phyloP scores from a whole-genome alignment of 2,329 filamentous ascomycete genomes.

The Fusarium sp. region DNA sequence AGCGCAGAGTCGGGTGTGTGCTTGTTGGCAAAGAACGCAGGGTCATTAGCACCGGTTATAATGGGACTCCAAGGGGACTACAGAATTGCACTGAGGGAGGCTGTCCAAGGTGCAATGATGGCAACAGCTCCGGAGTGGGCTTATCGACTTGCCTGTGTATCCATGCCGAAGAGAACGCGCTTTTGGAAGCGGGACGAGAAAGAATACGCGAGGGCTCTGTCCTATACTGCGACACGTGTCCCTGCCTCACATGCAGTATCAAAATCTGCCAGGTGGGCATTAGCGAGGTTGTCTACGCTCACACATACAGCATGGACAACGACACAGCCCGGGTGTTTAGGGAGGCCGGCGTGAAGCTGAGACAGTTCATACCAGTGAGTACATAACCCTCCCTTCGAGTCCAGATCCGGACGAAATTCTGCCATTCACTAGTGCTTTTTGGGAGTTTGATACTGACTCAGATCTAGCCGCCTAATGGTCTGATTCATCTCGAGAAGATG shows the following conservation, averaged over 20 bases:
- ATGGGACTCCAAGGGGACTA: constrained; percentile 91
- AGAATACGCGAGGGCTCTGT: constrained; percentile 84
- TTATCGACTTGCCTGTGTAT: constrained; percentile 92
- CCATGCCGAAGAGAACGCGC: constrained; percentile 97
- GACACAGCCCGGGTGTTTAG: constrained; percentile 84
- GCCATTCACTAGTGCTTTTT: background rate
- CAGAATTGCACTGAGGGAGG: constrained; percentile 93
- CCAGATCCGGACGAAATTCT: constrained; percentile 17
- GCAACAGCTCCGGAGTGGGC: constrained; percentile 73
- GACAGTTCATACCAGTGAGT: constrained; percentile 88
- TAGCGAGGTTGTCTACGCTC: constrained; percentile 91
- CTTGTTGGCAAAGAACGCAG: constrained; percentile 82
- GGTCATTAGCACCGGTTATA: constrained; percentile 96
- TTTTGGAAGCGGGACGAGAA: constrained; percentile 93
- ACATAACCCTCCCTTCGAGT: constrained; percentile 14
- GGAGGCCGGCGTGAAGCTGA: constrained; percentile 83
- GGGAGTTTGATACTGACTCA: constrained; percentile 36
- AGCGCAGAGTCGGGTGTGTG: constrained; percentile 93
- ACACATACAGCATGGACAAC: constrained; percentile 93
- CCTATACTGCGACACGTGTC: constrained; percentile 95
- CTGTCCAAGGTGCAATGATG: constrained; percentile 86
- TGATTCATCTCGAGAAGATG: constrained; percentile 70
- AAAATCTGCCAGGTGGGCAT: constrained; percentile 99
- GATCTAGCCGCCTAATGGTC: constrained; percentile 68
- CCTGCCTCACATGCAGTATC: constrained; percentile 96